Conservation (phyloP, 306 rosid genomes). For the Cicer pinnatifidum region DNA sequence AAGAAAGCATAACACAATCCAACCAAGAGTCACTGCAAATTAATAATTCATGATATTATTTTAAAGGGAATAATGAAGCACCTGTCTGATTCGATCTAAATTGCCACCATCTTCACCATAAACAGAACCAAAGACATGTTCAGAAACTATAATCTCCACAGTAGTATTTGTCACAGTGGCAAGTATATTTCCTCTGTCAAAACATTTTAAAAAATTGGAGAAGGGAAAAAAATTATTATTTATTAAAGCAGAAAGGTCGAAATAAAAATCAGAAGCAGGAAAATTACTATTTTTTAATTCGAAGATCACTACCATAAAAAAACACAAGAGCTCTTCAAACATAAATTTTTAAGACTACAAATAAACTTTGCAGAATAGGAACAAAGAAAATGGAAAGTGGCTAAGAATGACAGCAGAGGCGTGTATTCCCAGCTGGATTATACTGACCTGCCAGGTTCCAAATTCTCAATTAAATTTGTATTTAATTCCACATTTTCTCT, state of each 20-base stretch:
- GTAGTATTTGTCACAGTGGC: slow-evolving; percentile 70
- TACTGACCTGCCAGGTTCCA: slow-evolving; percentile 57
- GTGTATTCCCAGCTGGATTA: slow-evolving; percentile 18
- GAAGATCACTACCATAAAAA: slow-evolving; percentile 7
- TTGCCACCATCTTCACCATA: slow-evolving; percentile 71
- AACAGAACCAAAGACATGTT: slow-evolving; percentile 60
- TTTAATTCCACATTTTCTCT: slow-evolving; percentile 40
- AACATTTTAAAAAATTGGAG: slow-evolving; percentile 5
- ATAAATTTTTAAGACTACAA: background rate
- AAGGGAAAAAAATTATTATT: too few relatives aligned
- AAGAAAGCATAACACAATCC: background rate
- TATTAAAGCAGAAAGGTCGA: slow-evolving; percentile 18
- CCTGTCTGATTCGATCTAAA: slow-evolving; percentile 65
- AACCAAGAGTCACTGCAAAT: slow-evolving; percentile 4
- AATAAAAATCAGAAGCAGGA: slow-evolving; percentile 35
- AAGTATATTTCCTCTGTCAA: slow-evolving; percentile 54
- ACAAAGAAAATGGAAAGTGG: slow-evolving; percentile 4
- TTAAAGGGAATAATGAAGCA: slow-evolving; percentile 35
- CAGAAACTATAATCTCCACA: slow-evolving; percentile 61
- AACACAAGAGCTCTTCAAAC: slow-evolving; percentile 26
- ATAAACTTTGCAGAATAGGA: slow-evolving; percentile 2
- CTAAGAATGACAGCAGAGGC: slow-evolving; percentile 4
- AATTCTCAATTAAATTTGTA: slow-evolving; percentile 41
- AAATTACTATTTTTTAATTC: background rate
- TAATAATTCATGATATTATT: slow-evolving; percentile 21